Evolutionary conservation across 2,329 filamentous ascomycete genomes (phyloP), one percentile per base, ranked within the genome.

Genomic region (Nemania serpens): DNA sequence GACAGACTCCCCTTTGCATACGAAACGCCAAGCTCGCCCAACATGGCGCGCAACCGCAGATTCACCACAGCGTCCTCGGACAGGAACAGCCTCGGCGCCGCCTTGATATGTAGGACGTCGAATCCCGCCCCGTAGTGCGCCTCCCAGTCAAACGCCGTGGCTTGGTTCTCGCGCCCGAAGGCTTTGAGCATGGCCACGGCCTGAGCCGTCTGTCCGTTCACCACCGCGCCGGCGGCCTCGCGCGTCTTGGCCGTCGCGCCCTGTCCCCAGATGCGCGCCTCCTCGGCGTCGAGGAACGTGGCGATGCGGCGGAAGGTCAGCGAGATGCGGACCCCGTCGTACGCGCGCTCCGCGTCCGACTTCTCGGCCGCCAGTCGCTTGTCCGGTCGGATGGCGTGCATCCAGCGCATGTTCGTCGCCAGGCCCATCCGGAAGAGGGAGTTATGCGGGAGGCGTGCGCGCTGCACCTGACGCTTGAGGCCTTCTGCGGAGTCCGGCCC

Each of bases 311-410:
- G 84, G 74, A 99, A 98, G 0, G 95, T 99, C 37, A 99, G 81
- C 49, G 91, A 96, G 72, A 99, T 97, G 48, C 95, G 89, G 48
- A 88, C 87, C 6, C 93, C 90, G 5, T 79, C 80, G 70, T 85
- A 92, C 0, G 90, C 89, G 42, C 87, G 82, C 73, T 98, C 94
- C 5, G 84, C 84, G 0, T 79, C 67, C 0, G 84, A 82, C 74
- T 94, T 93, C 66, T 93, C 89, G 1, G 79, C 76, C 1, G 80
- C 76, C 0, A 84, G 78, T 25, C 95, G 86, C 73, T 93, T 96
- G 76, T 99, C 95, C 45, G 90, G 87, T 51, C 90, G 88, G 73
- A 99, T 97, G n/a, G 88, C 88, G 77, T 99, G 95, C 11, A 97
- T 83, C 91, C 93, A 98, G 68, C 87, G 84, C 77, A 84, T 86